Evolutionary conservation across 2,329 filamentous ascomycete species (phyloP), one percentile per base, ranked within the genome.

Genomic region (Alternaria hordeiaustralica): DNA sequence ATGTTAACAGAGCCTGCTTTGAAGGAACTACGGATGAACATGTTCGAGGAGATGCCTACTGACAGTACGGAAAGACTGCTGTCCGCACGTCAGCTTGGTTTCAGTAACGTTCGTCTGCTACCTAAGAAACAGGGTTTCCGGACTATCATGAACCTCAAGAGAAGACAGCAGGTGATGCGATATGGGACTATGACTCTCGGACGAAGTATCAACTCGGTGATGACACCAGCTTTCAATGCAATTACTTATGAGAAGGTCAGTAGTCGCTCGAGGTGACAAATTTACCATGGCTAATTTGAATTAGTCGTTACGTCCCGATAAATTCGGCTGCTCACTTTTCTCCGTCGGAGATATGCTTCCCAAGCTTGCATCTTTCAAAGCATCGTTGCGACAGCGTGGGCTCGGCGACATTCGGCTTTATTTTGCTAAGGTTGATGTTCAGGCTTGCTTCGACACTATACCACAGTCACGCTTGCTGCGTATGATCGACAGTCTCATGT

Each of bases 361-460:
- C 12, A 89, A 89, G 20, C 81, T 99, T 21, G 91, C 90, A 64
- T 72, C 68, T 0, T 98, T 97, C 82, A 91, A 90, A 67, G 71
- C 79, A 3, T 79, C 68, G 1, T 76, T 91, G 11, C 49, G 69
- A 25, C 56, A 75, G 30, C 73, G 77, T 23, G 79, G 80, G 0
- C 61, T 79, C 2, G 66, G 68, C 0, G 71, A 80, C 0, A 72
- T 75, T 9, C 83, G 79, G 5, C 80, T 97, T 2, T 98, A 92
- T 79, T 97, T 98, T 80, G 94, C 90, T 64, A 99, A 99, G 77
- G 84, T 97, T 12, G 96, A 99, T 75, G 94, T 99, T 20, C 88
- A 92, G 76, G 89, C 93, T 3, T 97, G 95, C 71, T 99, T 97
- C 77, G 96, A 99, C 79, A 97, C 92, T 0, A 97, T 99, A 47